Base-by-base conservation (phyloP, 106 monocot species). In the Platanthera guangdongensis region DNA sequence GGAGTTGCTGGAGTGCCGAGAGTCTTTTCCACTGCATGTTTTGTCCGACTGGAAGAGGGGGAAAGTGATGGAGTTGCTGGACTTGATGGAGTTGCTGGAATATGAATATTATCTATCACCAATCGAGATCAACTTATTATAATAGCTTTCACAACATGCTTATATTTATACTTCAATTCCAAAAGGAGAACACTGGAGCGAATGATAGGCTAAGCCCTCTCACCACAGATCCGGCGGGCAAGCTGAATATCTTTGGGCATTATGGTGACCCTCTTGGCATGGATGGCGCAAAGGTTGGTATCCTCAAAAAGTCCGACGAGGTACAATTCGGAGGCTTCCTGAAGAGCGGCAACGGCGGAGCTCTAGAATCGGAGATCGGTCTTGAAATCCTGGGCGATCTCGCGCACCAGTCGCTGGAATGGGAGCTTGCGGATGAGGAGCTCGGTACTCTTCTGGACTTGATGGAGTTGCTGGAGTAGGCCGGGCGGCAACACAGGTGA, bases 341-440 rank as follows among this genome's bases (percentile, higher is more conserved):
- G 77, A 5, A 77, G 77, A 9, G 77, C 68, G 12, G 77, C 68
- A 5, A 77, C 68, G 4, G 77, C 77, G 11, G 77, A 68, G 49
- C 48, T 49, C 39, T 77, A 51, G 68, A 77, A 68, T 2, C 68
- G 50, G 28, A 77, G 77, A n/a, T 77, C 77, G 32, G 77, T 77
- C 77, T 77, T 77, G 52, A 77, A 77, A 52, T 77, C 77, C 68
- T 77, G 77, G 0, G 68, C 68, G 15, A 77, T 77, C 49, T 77
- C 77, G 5, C 77, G 64, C 3, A 77, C 77, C 30, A 77, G 7
- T 7, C 77, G 28, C 68, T 77, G 77, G 64, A 76, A 76, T 1
- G 76, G 76, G 62, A 77, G 77, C 77, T 77, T 77, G 6, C 77
- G 77, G 68, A 77, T 77, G 15, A 77, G 68, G 25, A 77, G 77